Evolutionary conservation across 805 yeast species (phyloP).

Genomic region (Schwanniomyces pseudopolymorphus): DNA sequence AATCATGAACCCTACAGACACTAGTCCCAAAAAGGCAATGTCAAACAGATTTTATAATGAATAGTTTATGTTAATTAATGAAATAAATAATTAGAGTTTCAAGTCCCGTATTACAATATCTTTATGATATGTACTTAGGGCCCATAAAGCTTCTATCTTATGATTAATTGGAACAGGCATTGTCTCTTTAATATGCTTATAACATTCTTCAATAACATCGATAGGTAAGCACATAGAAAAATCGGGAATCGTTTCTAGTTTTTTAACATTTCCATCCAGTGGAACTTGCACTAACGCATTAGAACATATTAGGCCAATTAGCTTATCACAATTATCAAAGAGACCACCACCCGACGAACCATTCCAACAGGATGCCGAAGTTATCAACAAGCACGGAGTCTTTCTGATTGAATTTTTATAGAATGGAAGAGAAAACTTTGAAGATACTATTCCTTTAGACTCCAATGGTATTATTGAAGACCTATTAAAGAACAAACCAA

Average conservation of each 20-base stretch:
- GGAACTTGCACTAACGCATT: constrained; percentile 40
- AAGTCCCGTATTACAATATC: constrained; percentile 13
- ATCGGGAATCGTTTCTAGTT: constrained; percentile 29
- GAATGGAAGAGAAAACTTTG: constrained; percentile 13
- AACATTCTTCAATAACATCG: constrained; percentile 27
- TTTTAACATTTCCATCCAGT: constrained; percentile 6
- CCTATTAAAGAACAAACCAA: constrained; percentile 36
- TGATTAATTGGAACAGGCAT: constrained; percentile 8
- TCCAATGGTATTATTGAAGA: constrained; percentile 24
- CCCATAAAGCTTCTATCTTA: constrained; percentile 21
- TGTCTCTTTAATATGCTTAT: constrained; percentile 4
- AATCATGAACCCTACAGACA: neutral
- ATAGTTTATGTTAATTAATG: neutral
- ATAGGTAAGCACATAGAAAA: constrained; percentile 34
- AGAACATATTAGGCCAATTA: constrained; percentile 44
- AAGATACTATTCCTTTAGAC: constrained; percentile 31
- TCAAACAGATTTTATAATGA: neutral
- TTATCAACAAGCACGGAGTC: constrained; percentile 22
- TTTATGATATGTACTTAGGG: constrained; percentile 18
- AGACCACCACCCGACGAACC: constrained; percentile 53
- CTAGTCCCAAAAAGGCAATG: neutral
- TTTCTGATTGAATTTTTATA: neutral
- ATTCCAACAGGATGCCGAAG: constrained; percentile 49
- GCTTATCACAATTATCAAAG: constrained; percentile 16
- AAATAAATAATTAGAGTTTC: neutral